Evolutionary conservation across 768 basidiomycete genomes (phyloP).

Genomic region (Podaxis mareebaensis): DNA sequence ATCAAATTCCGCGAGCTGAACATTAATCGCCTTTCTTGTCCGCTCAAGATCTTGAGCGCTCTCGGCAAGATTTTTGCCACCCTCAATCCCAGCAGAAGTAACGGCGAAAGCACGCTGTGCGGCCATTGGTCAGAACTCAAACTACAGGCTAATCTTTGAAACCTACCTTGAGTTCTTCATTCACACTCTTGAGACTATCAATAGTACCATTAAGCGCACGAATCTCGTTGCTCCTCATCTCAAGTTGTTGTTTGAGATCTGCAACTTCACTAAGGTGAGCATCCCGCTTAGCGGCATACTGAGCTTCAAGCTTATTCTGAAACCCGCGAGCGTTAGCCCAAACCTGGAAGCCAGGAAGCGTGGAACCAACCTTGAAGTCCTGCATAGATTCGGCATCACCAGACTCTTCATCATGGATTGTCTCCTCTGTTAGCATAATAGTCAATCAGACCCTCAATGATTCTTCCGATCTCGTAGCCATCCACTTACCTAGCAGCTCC

Average conservation of each 20-base stretch:
- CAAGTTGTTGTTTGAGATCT: slow-evolving; percentile 89
- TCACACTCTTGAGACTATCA: slow-evolving; percentile 92
- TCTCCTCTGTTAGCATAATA: slow-evolving; percentile 68
- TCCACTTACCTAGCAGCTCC: slow-evolving; percentile 81
- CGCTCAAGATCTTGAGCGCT: slow-evolving; percentile 97
- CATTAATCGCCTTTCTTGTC: slow-evolving; percentile 93
- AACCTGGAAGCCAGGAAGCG: slow-evolving; percentile 1
- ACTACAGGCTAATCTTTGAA: slow-evolving; percentile 1
- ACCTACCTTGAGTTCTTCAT: slow-evolving; percentile 94
- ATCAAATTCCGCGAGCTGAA: slow-evolving; percentile 98
- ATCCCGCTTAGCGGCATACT: slow-evolving; percentile 91
- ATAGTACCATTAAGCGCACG: slow-evolving; percentile 82
- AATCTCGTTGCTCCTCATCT: slow-evolving; percentile 80
- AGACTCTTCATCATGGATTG: slow-evolving; percentile 85
- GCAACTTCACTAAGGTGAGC: slow-evolving; percentile 81
- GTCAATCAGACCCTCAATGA: not conserved
- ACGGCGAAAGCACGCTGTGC: slow-evolving; percentile 92
- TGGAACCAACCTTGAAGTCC: slow-evolving; percentile 75
- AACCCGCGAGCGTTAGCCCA: slow-evolving; percentile 15
- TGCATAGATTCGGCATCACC: slow-evolving; percentile 83
- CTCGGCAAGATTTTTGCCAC: slow-evolving; percentile 95
- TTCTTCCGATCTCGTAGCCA: not conserved
- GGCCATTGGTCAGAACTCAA: slow-evolving; percentile 11
- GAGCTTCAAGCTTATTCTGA: slow-evolving; percentile 91
- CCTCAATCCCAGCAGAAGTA: slow-evolving; percentile 95